Evolutionary conservation across 345 rosid genomes (phyloP).

Genomic region (Boechera stricta): DNA sequence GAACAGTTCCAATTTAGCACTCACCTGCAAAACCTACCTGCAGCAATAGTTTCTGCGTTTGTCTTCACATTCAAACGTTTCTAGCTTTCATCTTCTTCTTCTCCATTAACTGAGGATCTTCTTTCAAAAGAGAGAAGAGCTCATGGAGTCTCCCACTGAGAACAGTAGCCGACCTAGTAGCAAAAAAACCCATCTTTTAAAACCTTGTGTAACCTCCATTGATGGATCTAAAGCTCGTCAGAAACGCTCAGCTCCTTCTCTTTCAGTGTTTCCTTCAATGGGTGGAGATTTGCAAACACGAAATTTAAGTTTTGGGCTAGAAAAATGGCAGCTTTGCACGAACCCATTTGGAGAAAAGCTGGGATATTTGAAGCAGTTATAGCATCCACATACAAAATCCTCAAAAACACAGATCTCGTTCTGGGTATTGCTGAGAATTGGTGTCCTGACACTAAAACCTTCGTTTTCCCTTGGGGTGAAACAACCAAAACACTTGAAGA

Average conservation of each 20-base stretch:
- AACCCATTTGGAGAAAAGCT: constrained; percentile 47
- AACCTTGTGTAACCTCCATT: constrained; percentile 38
- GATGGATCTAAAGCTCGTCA: constrained; percentile 8
- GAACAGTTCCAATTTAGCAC: too few relatives aligned
- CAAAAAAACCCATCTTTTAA: constrained; percentile 40
- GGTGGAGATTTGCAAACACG: constrained; percentile 39
- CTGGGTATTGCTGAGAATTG: constrained; percentile 54
- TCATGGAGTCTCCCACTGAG: not conserved
- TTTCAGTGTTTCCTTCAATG: constrained; percentile 34
- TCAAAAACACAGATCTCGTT: constrained; percentile 37
- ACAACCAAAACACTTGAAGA: constrained; percentile 59
- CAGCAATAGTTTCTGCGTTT: too few relatives aligned
- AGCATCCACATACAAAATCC: constrained; percentile 44
- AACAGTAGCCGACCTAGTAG: not conserved
- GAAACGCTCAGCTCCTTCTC: not conserved
- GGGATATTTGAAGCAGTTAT: constrained; percentile 56
- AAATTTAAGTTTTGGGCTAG: constrained; percentile 51
- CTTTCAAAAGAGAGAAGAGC: not conserved
- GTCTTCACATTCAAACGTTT: too few relatives aligned
- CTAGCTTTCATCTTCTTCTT: not conserved
- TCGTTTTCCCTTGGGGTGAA: constrained; percentile 68
- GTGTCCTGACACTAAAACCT: constrained; percentile 53
- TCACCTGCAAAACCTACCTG: too few relatives aligned
- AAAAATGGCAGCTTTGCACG: constrained; percentile 41
- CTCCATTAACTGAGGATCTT: not conserved